A percentile compares a stretch with the other conserved stretches of the same genome.
These are phyloP conservation scores for Teunomyces lycoperdinae DNA, from an alignment of 805 yeast genomes.

Conservation along the genomic window DNA sequence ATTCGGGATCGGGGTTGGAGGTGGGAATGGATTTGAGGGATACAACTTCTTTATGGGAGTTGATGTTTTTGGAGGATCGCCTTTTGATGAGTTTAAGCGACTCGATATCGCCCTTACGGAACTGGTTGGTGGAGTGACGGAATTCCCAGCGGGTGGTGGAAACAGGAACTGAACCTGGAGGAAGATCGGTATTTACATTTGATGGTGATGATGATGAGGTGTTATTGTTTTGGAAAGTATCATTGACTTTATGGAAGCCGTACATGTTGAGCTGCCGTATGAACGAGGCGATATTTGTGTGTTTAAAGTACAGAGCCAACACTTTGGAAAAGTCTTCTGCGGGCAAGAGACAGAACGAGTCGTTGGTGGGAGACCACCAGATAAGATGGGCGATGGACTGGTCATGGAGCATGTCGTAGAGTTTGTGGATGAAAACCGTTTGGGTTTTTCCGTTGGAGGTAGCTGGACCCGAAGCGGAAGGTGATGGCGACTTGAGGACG, in stretches of 20 bases:
- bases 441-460: constrained; percentile 30
- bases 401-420: constrained; percentile 89
- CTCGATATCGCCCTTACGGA: constrained; percentile 78
- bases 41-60: constrained; percentile 38
- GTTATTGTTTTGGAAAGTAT: constrained; percentile 29
- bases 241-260: constrained; percentile 46
- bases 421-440: constrained; percentile 75
- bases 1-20: constrained; percentile 9
- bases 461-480: constrained; percentile 5
- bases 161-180: constrained; percentile 14
- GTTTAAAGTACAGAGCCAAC: constrained; percentile 51
- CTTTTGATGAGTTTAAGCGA: constrained; percentile 74
- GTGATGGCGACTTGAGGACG: constrained; percentile 2
- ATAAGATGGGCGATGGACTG: constrained; percentile 66
- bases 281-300: constrained; percentile 43
- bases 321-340: constrained; percentile 84
- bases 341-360: constrained; percentile 77
- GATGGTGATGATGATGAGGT: constrained; percentile 5
- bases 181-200: constrained; percentile 10
- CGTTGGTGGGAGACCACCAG: constrained; percentile 75
- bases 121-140: constrained; percentile 74
- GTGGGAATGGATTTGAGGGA: constrained; percentile 31
- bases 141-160: constrained; percentile 69
- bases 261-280: constrained; percentile 45
- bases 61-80: constrained; percentile 50